Evolutionary conservation across 2,329 filamentous ascomycete genomes (phyloP).

Genomic region (Endothia cerciana): DNA sequence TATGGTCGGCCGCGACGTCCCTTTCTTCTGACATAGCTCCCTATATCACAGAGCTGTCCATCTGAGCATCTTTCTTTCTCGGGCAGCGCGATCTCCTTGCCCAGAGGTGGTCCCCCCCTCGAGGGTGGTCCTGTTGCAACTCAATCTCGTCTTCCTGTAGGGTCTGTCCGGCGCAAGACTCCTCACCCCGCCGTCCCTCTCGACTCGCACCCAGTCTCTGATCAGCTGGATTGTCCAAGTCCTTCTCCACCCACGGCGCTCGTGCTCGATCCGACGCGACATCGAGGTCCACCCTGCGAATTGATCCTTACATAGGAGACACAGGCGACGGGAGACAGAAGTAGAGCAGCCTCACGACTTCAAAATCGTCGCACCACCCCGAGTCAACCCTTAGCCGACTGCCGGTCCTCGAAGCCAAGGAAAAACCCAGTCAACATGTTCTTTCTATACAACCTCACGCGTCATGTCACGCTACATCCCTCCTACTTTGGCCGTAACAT

Average conservation of each 20-base stretch:
- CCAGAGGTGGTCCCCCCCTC: constrained; percentile 4
- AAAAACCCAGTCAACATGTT: constrained; percentile 70
- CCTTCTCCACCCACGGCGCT: background rate
- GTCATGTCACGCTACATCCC: constrained; percentile 91
- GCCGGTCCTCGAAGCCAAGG: background rate
- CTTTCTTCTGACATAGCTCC: background rate
- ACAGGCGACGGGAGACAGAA: background rate
- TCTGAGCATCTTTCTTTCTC: background rate
- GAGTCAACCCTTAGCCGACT: background rate
- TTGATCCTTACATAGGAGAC: background rate
- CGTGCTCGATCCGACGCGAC: constrained; percentile 9
- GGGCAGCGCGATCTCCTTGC: constrained; percentile 13
- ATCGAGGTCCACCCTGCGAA: background rate
- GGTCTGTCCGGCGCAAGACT: constrained; percentile 17
- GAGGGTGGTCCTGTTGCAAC: constrained; percentile 13
- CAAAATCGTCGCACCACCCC: constrained; percentile 4
- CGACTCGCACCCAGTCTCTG: background rate
- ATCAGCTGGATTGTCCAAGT: background rate
- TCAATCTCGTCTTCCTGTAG: background rate
- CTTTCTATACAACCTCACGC: constrained; percentile 96
- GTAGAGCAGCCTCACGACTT: background rate
- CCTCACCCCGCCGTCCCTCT: background rate
- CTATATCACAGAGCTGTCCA: background rate
- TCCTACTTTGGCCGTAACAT: constrained; percentile 97
- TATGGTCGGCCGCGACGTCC: background rate